Conservation (phyloP, 768 basidiomycete species). For the Boletus bicolor region DNA sequence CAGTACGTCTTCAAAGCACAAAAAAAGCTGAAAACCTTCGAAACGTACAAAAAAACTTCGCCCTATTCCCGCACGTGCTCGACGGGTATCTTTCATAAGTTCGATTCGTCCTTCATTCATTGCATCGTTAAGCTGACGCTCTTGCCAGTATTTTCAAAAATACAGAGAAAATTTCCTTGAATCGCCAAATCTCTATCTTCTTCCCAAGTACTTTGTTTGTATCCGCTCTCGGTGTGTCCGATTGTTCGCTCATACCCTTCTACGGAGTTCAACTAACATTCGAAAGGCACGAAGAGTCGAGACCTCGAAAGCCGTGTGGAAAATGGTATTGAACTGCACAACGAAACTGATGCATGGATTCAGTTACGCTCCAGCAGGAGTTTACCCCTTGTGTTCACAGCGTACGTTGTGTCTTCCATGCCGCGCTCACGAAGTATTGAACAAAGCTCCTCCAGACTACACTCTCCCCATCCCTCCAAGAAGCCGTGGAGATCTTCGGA, state of each 20-base stretch:
- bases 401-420: background rate
- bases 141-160: background rate
- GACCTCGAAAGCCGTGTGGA: background rate
- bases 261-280: background rate
- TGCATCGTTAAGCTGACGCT: background rate
- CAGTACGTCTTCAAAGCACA: background rate
- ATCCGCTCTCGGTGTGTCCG: background rate
- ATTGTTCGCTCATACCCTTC: background rate
- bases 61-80: background rate
- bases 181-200: background rate
- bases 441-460: background rate
- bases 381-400: too few species aligned
- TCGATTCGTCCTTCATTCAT: background rate
- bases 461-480: background rate
- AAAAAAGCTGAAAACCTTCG: conserved; percentile 3
- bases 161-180: background rate
- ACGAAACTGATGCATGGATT: background rate
- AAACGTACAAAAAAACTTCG: background rate
- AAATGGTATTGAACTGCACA: background rate
- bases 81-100: background rate
- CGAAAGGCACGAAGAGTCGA: background rate
- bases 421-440: background rate
- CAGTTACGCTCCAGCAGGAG: background rate
- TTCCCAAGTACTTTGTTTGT: background rate
- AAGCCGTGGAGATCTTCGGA: background rate